Base-by-base conservation (phyloP, 2,329 filamentous ascomycete genomes). In the Exophiala spinifera region DNA sequence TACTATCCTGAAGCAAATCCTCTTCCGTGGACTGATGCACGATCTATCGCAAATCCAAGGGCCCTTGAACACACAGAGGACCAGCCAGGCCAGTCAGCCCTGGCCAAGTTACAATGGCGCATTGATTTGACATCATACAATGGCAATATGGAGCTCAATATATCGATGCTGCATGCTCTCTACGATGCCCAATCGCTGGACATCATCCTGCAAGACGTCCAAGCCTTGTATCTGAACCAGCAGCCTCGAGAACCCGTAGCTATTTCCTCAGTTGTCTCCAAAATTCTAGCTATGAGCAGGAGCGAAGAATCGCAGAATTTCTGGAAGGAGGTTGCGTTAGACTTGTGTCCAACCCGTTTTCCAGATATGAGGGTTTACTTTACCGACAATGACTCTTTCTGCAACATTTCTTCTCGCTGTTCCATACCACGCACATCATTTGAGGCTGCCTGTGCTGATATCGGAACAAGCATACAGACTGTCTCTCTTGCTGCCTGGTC, bases 161-260 rank as follows among this genome's bases (percentile, higher is more conserved):
- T 85, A 17, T 80, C 76, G 8, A 76, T 90, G 2, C 87, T 95
- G 59, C 91, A 96, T 71, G 88, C 88, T 0, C 74, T 96, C 0
- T 96, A 95, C 61, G 91, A 96, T 72, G 91, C 90, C 0, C 78
- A 83, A 37, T 91, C 89, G 7, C 72, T 96, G 10, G 75, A 81
- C 3, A 65, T 76, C 0, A 77, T 96, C 1, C 70, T 96, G 1
- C 65, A 74, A 0, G 81, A 87, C 61, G 74, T 95, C 11, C 64
- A 70, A 1, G 64, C 62, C 33, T 64, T 69, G 10, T 75, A 80
- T 31, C 55, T 64, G 7, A 68, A 64, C 3, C 55, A 64, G 1
- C 25, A 39, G 21, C 14, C 47, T 20, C 47, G 55, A 1, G 44
- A 56, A 6, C 57, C 65, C 2, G 43, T 64, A n/a, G 60, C 72